Percentiles rank a stretch among this genome's conserved stretches.
These are phyloP conservation scores for Rhizopus delemar DNA, from an alignment of 371 early-diverging fungal species.

Conservation along the genomic window DNA sequence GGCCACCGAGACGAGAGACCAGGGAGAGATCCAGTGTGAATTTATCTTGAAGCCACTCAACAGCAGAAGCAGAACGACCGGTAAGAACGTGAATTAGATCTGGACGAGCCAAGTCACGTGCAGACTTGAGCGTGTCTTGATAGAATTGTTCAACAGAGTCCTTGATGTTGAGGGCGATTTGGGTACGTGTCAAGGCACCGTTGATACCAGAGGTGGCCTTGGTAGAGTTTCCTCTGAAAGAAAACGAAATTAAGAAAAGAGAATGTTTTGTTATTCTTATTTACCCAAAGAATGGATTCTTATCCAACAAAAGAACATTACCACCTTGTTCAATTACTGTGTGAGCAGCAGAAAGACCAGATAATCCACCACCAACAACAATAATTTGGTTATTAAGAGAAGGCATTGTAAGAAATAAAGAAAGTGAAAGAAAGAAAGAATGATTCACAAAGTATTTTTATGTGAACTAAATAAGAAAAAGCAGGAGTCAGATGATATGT, in stretches of 20 bases:
- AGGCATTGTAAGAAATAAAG: conserved; percentile 12
- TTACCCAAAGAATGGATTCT: conserved; percentile 86
- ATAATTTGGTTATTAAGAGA: conserved; percentile 69
- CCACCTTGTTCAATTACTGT: conserved; percentile 85
- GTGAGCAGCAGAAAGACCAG: conserved; percentile 88
- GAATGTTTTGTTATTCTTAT: conserved; percentile 2
- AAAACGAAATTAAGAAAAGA: background rate
- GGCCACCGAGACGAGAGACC: conserved; percentile 90
- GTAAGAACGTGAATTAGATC: conserved; percentile 87
- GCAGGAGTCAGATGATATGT: conserved; percentile 17
- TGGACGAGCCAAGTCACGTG: conserved; percentile 82
- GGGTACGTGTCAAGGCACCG: conserved; percentile 87
- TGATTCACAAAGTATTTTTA: background rate
- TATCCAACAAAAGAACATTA: conserved; percentile 84
- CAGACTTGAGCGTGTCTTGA: conserved; percentile 86
- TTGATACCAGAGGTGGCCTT: conserved; percentile 99
- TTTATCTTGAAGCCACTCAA: conserved; percentile 91
- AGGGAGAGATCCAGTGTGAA: conserved; percentile 86
- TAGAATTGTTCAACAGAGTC: conserved; percentile 89
- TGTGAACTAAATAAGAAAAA: conserved; percentile 6
- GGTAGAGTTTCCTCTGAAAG: conserved; percentile 81
- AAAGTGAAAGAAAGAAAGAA: conserved; percentile 14
- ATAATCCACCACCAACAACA: conserved; percentile 90
- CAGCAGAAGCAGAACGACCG: conserved; percentile 82
- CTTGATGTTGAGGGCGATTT: conserved; percentile 63